These are phyloP conservation scores for Arabidopsis suecica DNA, from an alignment of 345 rosid species.

Conservation along the genomic window DNA sequence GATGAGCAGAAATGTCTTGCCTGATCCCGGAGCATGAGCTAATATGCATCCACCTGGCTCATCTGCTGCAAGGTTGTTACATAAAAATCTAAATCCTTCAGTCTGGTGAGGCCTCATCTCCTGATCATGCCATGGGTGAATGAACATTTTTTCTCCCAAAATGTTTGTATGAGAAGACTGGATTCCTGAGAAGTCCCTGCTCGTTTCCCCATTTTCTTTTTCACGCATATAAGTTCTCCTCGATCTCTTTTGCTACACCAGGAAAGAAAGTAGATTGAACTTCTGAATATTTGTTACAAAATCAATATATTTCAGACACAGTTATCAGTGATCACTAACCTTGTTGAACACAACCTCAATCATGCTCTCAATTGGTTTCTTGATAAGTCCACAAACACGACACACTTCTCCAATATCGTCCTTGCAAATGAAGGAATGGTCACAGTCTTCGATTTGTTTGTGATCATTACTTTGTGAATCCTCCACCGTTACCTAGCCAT, in stretches of 20 bases:
- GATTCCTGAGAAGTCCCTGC: slow-evolving; percentile 43
- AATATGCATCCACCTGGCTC: slow-evolving; percentile 90
- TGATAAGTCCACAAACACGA: slow-evolving; percentile 82
- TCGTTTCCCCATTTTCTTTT: slow-evolving; percentile 51
- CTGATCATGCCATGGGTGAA: slow-evolving; percentile 85
- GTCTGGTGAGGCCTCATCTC: slow-evolving; percentile 90
- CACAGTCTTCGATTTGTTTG: slow-evolving; percentile 60
- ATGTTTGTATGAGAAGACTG: slow-evolving; percentile 50
- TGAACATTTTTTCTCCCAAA: slow-evolving; percentile 62
- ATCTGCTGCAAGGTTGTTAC: slow-evolving; percentile 70
- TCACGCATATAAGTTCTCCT: slow-evolving; percentile 53
- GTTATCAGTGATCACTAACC: slow-evolving; percentile 50
- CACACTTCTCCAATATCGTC: slow-evolving; percentile 93
- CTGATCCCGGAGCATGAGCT: slow-evolving; percentile 99
- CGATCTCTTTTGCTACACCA: slow-evolving; percentile 65
- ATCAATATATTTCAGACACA: neutral
- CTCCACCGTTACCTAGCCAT: slow-evolving; percentile 58
- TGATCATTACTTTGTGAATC: slow-evolving; percentile 49
- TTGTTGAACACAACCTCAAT: slow-evolving; percentile 80
- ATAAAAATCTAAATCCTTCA: slow-evolving; percentile 82
- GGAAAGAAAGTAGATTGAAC: slow-evolving; percentile 11
- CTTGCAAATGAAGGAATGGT: slow-evolving; percentile 79
- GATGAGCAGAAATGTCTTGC: slow-evolving; percentile 89
- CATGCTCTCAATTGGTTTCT: slow-evolving; percentile 70
- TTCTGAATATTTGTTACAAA: neutral